Evolutionary conservation across 805 yeast genomes (phyloP).

Genomic region (Cyberlindnera maclurae): DNA sequence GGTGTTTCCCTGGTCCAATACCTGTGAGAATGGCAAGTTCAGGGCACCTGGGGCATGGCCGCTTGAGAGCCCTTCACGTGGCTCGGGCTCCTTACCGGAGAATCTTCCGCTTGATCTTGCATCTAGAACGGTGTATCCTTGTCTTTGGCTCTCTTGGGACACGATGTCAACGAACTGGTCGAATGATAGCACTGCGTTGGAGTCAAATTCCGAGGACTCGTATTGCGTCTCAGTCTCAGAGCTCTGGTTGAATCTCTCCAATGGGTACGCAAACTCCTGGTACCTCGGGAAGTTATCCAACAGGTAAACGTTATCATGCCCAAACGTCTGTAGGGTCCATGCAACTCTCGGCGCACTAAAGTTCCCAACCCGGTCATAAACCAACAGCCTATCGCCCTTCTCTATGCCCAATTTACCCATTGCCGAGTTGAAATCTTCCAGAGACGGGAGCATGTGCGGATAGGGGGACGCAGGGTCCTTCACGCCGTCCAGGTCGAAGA

Average conservation of each 20-base stretch:
- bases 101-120: conserved; percentile 76
- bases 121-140: conserved; percentile 56
- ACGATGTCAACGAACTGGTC: conserved; percentile 63
- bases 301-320: conserved; percentile 62
- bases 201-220: conserved; percentile 29
- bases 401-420: conserved; percentile 50
- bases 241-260: conserved; percentile 29
- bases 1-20: conserved; percentile 41
- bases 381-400: conserved; percentile 54
- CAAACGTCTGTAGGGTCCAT: conserved; percentile 80
- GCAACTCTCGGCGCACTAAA: conserved; percentile 89
- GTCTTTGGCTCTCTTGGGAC: conserved; percentile 34
- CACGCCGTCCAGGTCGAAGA: conserved; percentile 70
- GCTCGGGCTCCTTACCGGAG: conserved; percentile 78
- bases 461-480: conserved; percentile 52
- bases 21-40: conserved; percentile 65
- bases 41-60: conserved; percentile 86
- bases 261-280: conserved; percentile 36
- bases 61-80: conserved; percentile 78
- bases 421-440: conserved; percentile 44
- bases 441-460: conserved; percentile 88
- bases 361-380: conserved; percentile 80
- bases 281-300: conserved; percentile 64
- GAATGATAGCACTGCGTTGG: conserved; percentile 51
- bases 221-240: conserved; percentile 24